Evolutionary conservation across 306 rosid genomes (phyloP), one percentile per base, ranked within the genome.

Genomic region (Rosa lucieae): DNA sequence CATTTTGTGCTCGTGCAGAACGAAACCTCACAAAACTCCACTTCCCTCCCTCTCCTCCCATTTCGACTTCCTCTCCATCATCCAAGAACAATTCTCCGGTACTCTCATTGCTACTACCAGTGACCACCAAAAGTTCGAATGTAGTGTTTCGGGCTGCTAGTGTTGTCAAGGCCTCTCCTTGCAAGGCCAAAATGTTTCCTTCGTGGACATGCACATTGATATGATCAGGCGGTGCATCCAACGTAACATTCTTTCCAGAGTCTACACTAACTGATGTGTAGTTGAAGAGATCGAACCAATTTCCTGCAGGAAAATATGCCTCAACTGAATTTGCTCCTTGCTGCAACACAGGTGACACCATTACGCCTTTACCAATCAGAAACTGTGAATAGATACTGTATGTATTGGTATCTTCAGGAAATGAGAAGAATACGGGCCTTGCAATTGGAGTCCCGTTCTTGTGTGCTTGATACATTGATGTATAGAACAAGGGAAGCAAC

Each of bases 251-350:
- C 78, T 86, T 63, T 21, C 99, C 99, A 8, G 87, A 48, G 48
- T 74, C 42, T 18, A 79, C 83, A 42, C 42, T 89, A 35, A 91
- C 88, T 2, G 97, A 87, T 23, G 95, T 86, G 66, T 82, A 26
- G 78, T 94, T 88, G 69, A 94, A 94, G 77, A 94, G 97, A 77
- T 89, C 93, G 83, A 92, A 94, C 95, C 97, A 94, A 68, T 73
- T 91, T 89, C 99, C 97, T 39, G 82, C 73, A 4, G 98, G 97
- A 78, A 94, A 89, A 81, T 94, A 94, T 72, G 97, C 97, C 83
- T 85, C 75, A 9, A 94, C 92, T 5, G 91, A 84, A 63, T 46
- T 75, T 52, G 88, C 90, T 70, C 89, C 92, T 3, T 88, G 72
- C 51, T 79, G 65, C 49, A 94, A 77, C 5, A 87, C 97, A 62